These are phyloP conservation scores for Helianthus tuberosus DNA, from an alignment of 129 eudicot genomes.

Conservation along the genomic window DNA sequence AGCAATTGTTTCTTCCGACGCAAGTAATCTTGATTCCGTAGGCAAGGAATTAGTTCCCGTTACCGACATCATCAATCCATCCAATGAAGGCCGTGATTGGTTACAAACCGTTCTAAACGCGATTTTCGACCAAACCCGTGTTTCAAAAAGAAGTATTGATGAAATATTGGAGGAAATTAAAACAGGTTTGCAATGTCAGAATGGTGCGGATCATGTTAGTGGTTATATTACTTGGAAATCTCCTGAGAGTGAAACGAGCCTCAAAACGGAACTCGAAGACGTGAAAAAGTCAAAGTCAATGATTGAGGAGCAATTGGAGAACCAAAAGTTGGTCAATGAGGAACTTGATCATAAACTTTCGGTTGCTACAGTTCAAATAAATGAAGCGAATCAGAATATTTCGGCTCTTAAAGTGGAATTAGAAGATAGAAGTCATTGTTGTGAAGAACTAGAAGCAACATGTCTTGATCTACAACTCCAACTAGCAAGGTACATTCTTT, in stretches of 20 bases:
- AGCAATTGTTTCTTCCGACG: constrained; percentile 59
- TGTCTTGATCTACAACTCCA: constrained; percentile 94
- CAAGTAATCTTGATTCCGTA: constrained; percentile 33
- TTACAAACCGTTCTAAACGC: constrained; percentile 35
- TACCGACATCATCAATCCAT: constrained; percentile 15
- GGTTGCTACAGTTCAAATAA: constrained; percentile 55
- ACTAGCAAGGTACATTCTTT: constrained; percentile 64
- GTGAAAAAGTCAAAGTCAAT: constrained; percentile 49
- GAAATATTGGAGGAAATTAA: constrained; percentile 66
- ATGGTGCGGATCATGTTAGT: constrained; percentile 37
- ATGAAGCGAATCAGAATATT: constrained; percentile 61
- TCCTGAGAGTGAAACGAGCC: constrained; percentile 43
- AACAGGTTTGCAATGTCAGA: constrained; percentile 25
- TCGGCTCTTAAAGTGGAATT: constrained; percentile 86
- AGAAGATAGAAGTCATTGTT: constrained; percentile 70
- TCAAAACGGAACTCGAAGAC: constrained; percentile 47
- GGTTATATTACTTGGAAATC: constrained; percentile 75
- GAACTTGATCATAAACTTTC: constrained; percentile 84
- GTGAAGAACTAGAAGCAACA: constrained; percentile 87
- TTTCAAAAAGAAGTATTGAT: constrained; percentile 52
- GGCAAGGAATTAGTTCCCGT: constrained; percentile 68
- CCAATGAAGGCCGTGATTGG: constrained; percentile 45
- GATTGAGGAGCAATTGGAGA: constrained; percentile 70
- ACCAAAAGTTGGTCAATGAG: constrained; percentile 73
- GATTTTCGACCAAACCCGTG: constrained; percentile 53